Evolutionary conservation across 768 basidiomycete genomes (phyloP), one percentile per base, ranked within the genome.

Genomic region (Brasilioporus rufonigricans): DNA sequence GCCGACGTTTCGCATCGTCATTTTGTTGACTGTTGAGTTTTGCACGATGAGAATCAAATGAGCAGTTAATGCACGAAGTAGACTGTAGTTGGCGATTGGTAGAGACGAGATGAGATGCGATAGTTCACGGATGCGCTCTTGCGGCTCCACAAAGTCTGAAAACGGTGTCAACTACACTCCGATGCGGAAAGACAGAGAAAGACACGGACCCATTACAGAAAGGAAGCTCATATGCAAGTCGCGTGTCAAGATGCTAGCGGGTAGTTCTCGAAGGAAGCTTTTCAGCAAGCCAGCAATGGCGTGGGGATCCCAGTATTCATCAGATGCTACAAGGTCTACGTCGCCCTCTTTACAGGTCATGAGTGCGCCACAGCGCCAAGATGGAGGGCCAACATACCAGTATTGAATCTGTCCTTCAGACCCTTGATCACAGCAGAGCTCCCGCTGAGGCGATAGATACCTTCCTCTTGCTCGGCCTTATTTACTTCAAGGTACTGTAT

Each of bases 1-100:
- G 18, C 96, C 95, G 26, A 99, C 93, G 69, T 99, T 99, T 44
- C 96, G 86, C 84, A 98, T 87, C 39, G 90, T 95, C 97, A 99
- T 99, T 78, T 95, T 98, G 84, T 97, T 97, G 55, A 89, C 74
- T 40, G 80, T 64, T 18, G 93, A 83, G 67, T 98, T 94, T 71
- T 93, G 88, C 43, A 98, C 93, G 63, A 99, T 90, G 41, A 94
- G 78, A 61, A 98, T 97, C 57, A 99, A 78, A 72, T 99, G 96
- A 24, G 95, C 93, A 2, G 89, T 95, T 53, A 99, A 79, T 16
- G 96, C 95, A 35, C 96, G 89, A 55, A 98, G 84, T 19, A 98
- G 78, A 54, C 87, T 93, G 71, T 98, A 99, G 71, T 98, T 98
- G 59, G 89, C 85, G 19, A 94, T 77, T 12, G 97, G 97, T 3